phyloP scores from a whole-genome alignment of 1,139 yeast genomes.

The Scheffersomyces stambukii region DNA sequence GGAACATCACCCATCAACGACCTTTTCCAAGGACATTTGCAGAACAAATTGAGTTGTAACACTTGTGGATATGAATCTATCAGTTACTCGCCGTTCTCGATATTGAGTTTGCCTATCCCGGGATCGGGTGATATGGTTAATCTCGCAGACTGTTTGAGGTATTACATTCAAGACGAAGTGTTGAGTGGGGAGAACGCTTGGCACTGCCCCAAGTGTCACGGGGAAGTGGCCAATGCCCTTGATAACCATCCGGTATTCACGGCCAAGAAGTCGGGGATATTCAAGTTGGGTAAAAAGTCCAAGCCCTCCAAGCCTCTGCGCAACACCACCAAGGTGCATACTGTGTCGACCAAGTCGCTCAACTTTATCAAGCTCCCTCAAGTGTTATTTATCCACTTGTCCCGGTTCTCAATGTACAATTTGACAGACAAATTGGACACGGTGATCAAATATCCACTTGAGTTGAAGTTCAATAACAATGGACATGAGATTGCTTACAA shows the following conservation, averaged over 20 bases:
- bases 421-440: constrained; percentile 54
- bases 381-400: constrained; percentile 59
- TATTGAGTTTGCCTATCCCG: constrained; percentile 67
- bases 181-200: constrained; percentile 73
- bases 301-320: constrained; percentile 16
- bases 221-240: constrained; percentile 20
- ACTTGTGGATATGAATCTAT: constrained; percentile 59
- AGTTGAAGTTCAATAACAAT: constrained; percentile 43
- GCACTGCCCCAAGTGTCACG: constrained; percentile 70
- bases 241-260: constrained; percentile 40
- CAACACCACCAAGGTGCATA: constrained; percentile 1
- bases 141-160: constrained; percentile 59
- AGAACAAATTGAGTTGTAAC: constrained; percentile 57
- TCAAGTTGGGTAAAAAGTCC: constrained; percentile 31
- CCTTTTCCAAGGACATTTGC: constrained; percentile 64
- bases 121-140: constrained; percentile 28
- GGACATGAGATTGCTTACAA: constrained; percentile 45
- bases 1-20: constrained; percentile 66
- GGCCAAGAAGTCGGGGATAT: constrained; percentile 29
- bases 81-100: constrained; percentile 59
- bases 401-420: constrained; percentile 53
- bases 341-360: constrained; percentile 42
- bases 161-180: constrained; percentile 66
- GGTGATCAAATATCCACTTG: constrained; percentile 49
- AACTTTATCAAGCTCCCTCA: constrained; percentile 63